Percentiles rank a stretch among this genome's conserved stretches.
Evolutionary conservation across 495 filamentous ascomycete genomes (phyloP).

Genomic region (Penicillium dipodomyicola): DNA sequence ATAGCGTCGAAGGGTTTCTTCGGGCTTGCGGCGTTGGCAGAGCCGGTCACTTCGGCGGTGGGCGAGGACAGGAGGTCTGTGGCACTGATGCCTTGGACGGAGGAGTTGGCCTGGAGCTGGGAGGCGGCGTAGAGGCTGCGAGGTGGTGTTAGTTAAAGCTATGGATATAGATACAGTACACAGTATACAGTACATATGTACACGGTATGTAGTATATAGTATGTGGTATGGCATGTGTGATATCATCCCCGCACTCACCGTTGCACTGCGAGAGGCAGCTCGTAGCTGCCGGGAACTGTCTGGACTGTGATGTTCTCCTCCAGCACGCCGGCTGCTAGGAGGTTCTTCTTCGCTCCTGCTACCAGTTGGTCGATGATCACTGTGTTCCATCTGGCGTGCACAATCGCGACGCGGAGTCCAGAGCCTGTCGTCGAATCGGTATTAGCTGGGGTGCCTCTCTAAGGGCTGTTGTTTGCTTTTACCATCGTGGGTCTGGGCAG

Average conservation of each 20-base stretch:
- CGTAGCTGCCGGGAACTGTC: conserved; percentile 90
- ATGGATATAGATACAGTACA: background rate
- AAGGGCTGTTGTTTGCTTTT: conserved; percentile 12
- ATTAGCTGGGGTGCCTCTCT: conserved; percentile 6
- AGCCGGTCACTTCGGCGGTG: conserved; percentile 57
- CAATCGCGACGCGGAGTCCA: conserved; percentile 83
- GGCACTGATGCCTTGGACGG: conserved; percentile 57
- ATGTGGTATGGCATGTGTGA: background rate
- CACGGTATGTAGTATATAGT: background rate
- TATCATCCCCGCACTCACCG: conserved; percentile 48
- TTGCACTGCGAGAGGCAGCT: conserved; percentile 84
- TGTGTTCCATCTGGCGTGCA: conserved; percentile 94
- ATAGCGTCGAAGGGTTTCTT: conserved; percentile 81
- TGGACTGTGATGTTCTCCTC: conserved; percentile 85
- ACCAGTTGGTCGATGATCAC: conserved; percentile 75
- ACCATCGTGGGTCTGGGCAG: conserved; percentile 51
- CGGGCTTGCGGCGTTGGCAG: conserved; percentile 26
- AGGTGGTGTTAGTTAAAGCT: background rate
- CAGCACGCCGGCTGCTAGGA: conserved; percentile 70
- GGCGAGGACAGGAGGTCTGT: conserved; percentile 77
- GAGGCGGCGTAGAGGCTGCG: conserved; percentile 79
- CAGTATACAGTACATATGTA: too few species aligned
- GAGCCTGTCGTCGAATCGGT: conserved; percentile 53
- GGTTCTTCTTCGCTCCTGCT: conserved; percentile 61
- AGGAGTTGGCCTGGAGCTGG: conserved; percentile 71